Conservation (phyloP, 1,284 basidiomycete species). For the Ustilago nuda region DNA sequence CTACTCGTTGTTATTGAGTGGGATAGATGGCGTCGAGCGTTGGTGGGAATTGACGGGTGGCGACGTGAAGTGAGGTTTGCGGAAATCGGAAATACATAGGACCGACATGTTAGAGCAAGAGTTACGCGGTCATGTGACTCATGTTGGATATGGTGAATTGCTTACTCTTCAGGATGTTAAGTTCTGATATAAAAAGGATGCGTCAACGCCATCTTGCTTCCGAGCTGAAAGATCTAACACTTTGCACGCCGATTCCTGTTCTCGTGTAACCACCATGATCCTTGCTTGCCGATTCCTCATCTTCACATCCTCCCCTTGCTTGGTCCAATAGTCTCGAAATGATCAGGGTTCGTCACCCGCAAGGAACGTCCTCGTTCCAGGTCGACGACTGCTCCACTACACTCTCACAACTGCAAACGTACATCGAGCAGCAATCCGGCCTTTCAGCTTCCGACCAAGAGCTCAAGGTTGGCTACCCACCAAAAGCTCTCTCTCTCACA, state of each 20-base stretch:
- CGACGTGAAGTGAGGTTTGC: too few species aligned
- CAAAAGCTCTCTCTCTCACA: slow-evolving; percentile 19
- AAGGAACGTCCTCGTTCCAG: slow-evolving; percentile 42
- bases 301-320: not conserved
- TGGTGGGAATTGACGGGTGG: too few species aligned
- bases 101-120: too few species aligned
- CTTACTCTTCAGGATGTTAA: not conserved
- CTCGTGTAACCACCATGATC: not conserved
- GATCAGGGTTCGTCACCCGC: slow-evolving; percentile 49
- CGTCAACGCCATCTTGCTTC: slow-evolving; percentile 13
- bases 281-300: not conserved
- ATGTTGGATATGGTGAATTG: too few species aligned
- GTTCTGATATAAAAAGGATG: slow-evolving; percentile 3
- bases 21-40: too few species aligned
- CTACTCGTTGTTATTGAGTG: too few species aligned
- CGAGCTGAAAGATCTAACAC: slow-evolving; percentile 9
- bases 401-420: slow-evolving; percentile 23
- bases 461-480: slow-evolving; percentile 51
- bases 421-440: slow-evolving; percentile 20
- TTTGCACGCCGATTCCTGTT: not conserved
- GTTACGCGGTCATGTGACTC: too few species aligned
- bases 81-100: too few species aligned
- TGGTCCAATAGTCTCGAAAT: slow-evolving; percentile 3
- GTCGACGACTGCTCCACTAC: slow-evolving; percentile 21
- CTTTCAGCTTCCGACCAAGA: slow-evolving; percentile 38